phyloP scores from a whole-genome alignment of 495 filamentous ascomycete species.

The Aspergillus avenaceus region DNA sequence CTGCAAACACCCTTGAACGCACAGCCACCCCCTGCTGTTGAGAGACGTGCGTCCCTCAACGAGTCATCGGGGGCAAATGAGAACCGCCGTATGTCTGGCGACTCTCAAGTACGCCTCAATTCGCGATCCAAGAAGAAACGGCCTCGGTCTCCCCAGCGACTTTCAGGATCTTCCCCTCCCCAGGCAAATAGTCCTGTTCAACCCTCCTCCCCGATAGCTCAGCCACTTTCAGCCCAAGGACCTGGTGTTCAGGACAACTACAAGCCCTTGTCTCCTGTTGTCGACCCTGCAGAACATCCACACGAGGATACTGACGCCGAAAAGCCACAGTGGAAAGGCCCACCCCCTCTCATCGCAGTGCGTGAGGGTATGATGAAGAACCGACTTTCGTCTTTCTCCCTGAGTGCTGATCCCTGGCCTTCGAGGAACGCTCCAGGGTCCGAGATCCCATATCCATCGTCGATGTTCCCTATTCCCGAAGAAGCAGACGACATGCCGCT shows the following conservation, averaged over 20 bases:
- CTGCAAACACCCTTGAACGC: slow-evolving; percentile 63
- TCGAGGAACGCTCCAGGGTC: slow-evolving; percentile 26
- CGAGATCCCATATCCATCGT: slow-evolving; percentile 6
- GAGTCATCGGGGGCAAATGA: slow-evolving; percentile 13
- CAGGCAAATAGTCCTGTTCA: slow-evolving; percentile 13
- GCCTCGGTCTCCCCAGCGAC: slow-evolving; percentile 8
- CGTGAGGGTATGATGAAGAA: slow-evolving; percentile 38
- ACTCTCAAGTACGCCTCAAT: slow-evolving; percentile 1
- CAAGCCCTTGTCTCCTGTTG: not conserved
- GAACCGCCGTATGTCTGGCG: slow-evolving; percentile 10
- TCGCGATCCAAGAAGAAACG: slow-evolving; percentile 8
- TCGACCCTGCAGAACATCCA: slow-evolving; percentile 4
- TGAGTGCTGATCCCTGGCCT: slow-evolving; percentile 31
- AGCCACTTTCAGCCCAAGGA: slow-evolving; percentile 4
- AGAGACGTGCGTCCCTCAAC: slow-evolving; percentile 19
- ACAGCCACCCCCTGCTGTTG: slow-evolving; percentile 31
- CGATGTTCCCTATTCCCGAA: slow-evolving; percentile 19
- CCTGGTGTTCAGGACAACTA: not conserved
- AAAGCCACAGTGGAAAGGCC: slow-evolving; percentile 29
- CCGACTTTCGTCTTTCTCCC: slow-evolving; percentile 36
- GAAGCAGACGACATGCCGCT: slow-evolving; percentile 71
- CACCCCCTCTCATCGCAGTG: slow-evolving; percentile 37
- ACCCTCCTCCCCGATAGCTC: slow-evolving; percentile 4
- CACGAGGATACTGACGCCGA: slow-evolving; percentile 11
- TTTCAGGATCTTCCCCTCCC: slow-evolving; percentile 17